phyloP scores from a whole-genome alignment of 495 filamentous ascomycete species.

The Aspergillus leporis region DNA sequence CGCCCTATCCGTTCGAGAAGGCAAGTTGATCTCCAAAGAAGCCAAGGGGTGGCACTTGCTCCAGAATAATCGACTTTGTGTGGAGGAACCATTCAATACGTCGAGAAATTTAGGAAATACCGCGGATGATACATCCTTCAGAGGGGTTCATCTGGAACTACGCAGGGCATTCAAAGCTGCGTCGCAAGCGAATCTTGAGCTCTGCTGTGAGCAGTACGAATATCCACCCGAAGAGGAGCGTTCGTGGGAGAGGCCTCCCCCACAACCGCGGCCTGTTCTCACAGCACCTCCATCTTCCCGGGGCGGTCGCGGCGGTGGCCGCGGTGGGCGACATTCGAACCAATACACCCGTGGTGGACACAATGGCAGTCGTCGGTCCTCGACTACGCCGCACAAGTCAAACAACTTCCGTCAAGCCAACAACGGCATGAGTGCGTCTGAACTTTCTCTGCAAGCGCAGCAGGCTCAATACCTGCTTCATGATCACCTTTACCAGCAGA shows the following conservation, averaged over 20 bases:
- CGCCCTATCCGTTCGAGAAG: constrained; percentile 85
- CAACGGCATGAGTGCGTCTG: constrained; percentile 34
- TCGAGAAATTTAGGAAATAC: constrained; percentile 95
- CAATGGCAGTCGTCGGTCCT: constrained; percentile 53
- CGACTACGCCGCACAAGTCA: constrained; percentile 48
- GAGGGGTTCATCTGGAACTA: constrained; percentile 85
- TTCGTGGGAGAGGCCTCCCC: constrained; percentile 69
- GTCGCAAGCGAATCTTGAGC: constrained; percentile 69
- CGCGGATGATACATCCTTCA: constrained; percentile 89
- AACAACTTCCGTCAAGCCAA: constrained; percentile 37
- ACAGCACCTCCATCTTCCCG: constrained; percentile 50
- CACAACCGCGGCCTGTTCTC: constrained; percentile 60
- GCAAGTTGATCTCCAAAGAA: constrained; percentile 76
- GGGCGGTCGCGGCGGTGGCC: constrained; percentile 53
- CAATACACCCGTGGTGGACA: constrained; percentile 41
- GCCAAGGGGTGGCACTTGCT: constrained; percentile 82
- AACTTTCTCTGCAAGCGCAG: constrained; percentile 50
- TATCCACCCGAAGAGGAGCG: constrained; percentile 83
- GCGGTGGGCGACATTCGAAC: constrained; percentile 58
- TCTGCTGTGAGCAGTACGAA: constrained; percentile 80
- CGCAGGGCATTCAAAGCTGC: constrained; percentile 83
- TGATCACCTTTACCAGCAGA: constrained; percentile 62
- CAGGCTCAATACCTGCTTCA: constrained; percentile 55
- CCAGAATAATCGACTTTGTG: constrained; percentile 80
- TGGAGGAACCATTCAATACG: constrained; percentile 95